Evolutionary conservation across 352 stramenopile genomes (phyloP).

Genomic region (Phytophthora pluvialis): DNA sequence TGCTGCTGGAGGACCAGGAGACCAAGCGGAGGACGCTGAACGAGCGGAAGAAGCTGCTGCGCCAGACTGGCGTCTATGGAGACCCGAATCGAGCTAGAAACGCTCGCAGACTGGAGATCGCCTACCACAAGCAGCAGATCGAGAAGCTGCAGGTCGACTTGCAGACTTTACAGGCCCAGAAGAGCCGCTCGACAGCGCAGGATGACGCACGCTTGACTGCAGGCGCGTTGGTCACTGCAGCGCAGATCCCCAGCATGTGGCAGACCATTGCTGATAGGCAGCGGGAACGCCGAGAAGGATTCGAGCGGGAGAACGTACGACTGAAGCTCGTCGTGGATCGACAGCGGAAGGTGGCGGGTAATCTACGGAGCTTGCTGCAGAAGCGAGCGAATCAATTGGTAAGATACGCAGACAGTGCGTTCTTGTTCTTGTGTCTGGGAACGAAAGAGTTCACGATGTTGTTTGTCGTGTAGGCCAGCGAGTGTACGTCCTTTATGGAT

Average conservation of each 20-base stretch:
- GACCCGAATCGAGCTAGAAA: constrained; percentile 44
- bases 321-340: constrained; percentile 45
- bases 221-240: background rate
- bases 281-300: constrained; percentile 16
- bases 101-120: constrained; percentile 44
- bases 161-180: constrained; percentile 23
- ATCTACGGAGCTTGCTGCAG: constrained; percentile 41
- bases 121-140: constrained; percentile 40
- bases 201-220: background rate
- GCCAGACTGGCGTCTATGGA: constrained; percentile 27
- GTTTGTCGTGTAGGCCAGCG: constrained; percentile 11
- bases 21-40: constrained; percentile 13
- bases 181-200: background rate
- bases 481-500: constrained; percentile 21
- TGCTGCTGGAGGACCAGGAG: constrained; percentile 4
- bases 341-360: constrained; percentile 47
- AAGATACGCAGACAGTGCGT: background rate
- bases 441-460: background rate
- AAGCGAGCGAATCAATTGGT: constrained; percentile 30
- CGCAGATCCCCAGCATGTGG: constrained; percentile 32
- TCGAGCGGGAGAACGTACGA: constrained; percentile 39
- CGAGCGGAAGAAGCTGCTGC: constrained; percentile 29
- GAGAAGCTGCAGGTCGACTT: constrained; percentile 40
- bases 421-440: background rate
- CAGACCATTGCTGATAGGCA: constrained; percentile 28